phyloP scores from a whole-genome alignment of 1,284 basidiomycete genomes.

The Termitomyces sp. region DNA sequence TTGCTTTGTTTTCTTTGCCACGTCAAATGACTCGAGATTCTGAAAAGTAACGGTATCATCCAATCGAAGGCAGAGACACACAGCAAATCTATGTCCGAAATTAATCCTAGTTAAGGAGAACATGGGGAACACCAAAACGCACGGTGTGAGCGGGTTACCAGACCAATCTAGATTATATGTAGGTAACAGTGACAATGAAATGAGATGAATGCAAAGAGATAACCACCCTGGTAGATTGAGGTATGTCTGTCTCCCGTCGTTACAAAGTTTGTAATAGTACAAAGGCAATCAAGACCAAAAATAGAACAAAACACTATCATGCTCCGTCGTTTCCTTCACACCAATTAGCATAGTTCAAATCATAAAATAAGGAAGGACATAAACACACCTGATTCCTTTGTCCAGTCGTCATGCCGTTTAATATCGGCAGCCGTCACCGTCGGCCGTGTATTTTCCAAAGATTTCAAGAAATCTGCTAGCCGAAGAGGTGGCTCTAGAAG shows the following conservation, averaged over 20 bases:
- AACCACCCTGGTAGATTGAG: background rate
- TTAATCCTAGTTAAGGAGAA: background rate
- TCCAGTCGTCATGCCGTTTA: conserved; percentile 88
- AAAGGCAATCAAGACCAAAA: background rate
- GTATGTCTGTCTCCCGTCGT: background rate
- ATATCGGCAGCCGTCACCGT: conserved; percentile 92
- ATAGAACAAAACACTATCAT: conserved; percentile 10
- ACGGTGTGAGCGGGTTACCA: background rate
- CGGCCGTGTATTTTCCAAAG: conserved; percentile 78
- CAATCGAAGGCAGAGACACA: background rate
- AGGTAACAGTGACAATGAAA: background rate
- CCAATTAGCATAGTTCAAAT: background rate
- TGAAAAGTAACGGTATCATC: background rate
- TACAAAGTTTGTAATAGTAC: background rate
- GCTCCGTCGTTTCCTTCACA: conserved; percentile 20
- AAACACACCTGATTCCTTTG: conserved; percentile 72
- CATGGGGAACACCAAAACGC: background rate
- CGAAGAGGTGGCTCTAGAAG: conserved; percentile 81
- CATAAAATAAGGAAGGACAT: background rate
- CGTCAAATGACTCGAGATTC: background rate
- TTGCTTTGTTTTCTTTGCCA: background rate
- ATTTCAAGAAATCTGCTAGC: conserved; percentile 82
- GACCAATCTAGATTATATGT: conserved; percentile 2
- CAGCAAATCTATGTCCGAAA: background rate
- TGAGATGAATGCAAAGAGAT: conserved; percentile 1